Percentiles rank a stretch among this genome's conserved stretches.
Evolutionary conservation across 768 basidiomycete genomes (phyloP).

Genomic region (Pulveroboletus frians): DNA sequence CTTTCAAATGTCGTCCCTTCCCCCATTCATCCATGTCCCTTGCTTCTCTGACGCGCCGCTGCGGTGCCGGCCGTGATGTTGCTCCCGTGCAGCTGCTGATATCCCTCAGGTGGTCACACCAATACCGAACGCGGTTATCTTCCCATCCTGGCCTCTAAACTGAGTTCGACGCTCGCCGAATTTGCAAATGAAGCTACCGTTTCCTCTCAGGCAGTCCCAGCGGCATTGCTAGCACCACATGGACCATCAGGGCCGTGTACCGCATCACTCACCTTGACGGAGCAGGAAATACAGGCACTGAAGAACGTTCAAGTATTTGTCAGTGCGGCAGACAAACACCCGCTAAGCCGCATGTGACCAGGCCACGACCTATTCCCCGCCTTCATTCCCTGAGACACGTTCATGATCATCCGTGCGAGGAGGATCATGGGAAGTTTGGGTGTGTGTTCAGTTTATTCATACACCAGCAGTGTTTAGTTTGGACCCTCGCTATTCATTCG

Average conservation of each 20-base stretch:
- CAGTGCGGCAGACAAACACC: conserved; percentile 70
- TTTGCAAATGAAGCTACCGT: conserved; percentile 21
- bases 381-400: neutral
- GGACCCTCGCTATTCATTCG: neutral
- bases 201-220: conserved; percentile 3
- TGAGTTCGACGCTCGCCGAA: conserved; percentile 47
- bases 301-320: conserved; percentile 55
- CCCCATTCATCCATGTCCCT: neutral
- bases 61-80: conserved; percentile 15
- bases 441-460: neutral
- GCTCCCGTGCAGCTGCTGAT: conserved; percentile 16
- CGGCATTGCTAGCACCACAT: conserved; percentile 28
- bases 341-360: conserved; percentile 57
- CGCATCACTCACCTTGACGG: conserved; percentile 24
- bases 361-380: neutral
- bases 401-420: neutral
- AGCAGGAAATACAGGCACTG: conserved; percentile 25
- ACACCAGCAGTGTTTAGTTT: conserved; percentile 2
- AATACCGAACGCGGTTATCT: conserved; percentile 96
- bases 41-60: conserved; percentile 12
- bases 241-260: conserved; percentile 12
- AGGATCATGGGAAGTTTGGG: neutral
- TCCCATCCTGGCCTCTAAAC: conserved; percentile 60
- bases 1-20: neutral
- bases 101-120: conserved; percentile 71